Base-by-base conservation (phyloP, 495 filamentous ascomycete species). In the Penicillium parvum region DNA sequence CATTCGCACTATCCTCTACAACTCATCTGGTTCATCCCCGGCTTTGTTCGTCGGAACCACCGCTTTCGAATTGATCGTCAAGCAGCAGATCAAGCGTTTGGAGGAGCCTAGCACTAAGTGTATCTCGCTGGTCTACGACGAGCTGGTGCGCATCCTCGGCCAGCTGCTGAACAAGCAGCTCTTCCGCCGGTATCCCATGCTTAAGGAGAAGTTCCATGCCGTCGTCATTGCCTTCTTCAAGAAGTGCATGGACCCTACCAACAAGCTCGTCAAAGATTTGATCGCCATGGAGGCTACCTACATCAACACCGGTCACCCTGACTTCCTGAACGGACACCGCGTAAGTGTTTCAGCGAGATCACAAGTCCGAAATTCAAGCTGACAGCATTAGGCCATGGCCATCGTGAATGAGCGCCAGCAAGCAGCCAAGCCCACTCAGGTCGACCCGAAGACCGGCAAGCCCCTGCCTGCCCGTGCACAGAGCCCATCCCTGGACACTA, bases 391-490 rank as follows among this genome's bases (percentile, higher is more conserved):
- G 79, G 91, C 92, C 14, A 99, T 99, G 94, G 85, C 92, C 21
- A 89, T 97, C 34, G 89, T 99, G 45, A 88, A 96, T 60, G 94
- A 99, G 55, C 82, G 84, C 38, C 84, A 94, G 63, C 81, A 72
- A 50, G 74, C 82, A 10, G 52, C 79, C 30, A 92, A 90, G 63
- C 94, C 94, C 10, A 89, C 90, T 7, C 94, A 97, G 66, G 94
- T 99, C 19, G 94, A 99, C 60, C 94, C 94, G 28, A 99, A 99
- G 76, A 99, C 94, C 2, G 94, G 94, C 44, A 96, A 96, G 71
- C 90, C 92, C 19, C 74, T 98, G 15, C 86, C 90, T 1, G 80
- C 75, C 14, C 78, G 88, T 40, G 77, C 87, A 25, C 78, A 78
- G 37, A 91, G 85, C 54, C 81, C 81, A 0, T 73, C 74, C 12